Base-by-base conservation (phyloP, 108 stramenopile species). In the Conticribra guillardii region DNA sequence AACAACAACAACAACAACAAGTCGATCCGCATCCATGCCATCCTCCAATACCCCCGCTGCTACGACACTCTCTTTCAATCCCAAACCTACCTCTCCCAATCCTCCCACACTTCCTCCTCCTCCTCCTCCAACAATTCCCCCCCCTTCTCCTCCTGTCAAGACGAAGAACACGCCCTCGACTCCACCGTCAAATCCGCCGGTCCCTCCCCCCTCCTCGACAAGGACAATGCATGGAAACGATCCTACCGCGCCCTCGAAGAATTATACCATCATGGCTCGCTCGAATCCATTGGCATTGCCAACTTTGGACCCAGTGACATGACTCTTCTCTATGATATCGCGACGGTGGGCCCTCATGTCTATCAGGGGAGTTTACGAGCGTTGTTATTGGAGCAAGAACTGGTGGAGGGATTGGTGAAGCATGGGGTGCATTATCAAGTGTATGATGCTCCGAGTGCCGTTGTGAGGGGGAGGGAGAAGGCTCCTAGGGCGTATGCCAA, bases 31-130 rank as follows among this genome's bases (percentile, higher is more conserved):
- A 41, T 90, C 8, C 91, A 92, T 61, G 63, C 92, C 8, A 54
- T 92, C 26, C 57, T 95, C 21, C 91, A 92, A 62, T 95, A 91
- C 82, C 94, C 94, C 2, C 74, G 82, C 24, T 95, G 94, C 64
- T 79, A 80, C 60, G 87, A 87, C 57, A 75, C 69, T 21, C 80
- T 95, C 52, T 76, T 76, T 11, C 37, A 41, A 41, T 41, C 37
- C 37, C 37, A 41, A 41, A 41, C 37, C 37, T 41, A 41, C 11
- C 37, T 41, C 37, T 41, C 37, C 37, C 37, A 41, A 41, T 41
- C 37, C 60, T 33, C 29, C 7, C 56, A 66, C 17, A 2, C 22
- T 8, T 62, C 66, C 28, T 76, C 66, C 41, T 26, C 16, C 16
- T 19, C 48, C 8, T 68, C 74, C 11, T 60, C 74, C 45, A 68